Conservation (phyloP, 305 asterid genomes). For the Andrographis paniculata region DNA sequence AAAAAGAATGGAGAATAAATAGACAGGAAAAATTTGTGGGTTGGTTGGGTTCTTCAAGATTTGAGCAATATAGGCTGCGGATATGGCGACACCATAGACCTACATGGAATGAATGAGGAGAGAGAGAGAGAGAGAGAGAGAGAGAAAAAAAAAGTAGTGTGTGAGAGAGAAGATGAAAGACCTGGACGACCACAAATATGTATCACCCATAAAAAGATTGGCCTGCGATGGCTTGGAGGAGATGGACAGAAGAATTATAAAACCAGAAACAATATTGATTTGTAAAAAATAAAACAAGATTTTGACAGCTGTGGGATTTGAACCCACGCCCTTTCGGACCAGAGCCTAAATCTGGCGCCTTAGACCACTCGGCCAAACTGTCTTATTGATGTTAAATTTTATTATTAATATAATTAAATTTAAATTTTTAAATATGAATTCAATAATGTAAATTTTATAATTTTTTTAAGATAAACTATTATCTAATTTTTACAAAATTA, state of each 20-base stretch:
- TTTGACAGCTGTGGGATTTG: constrained; percentile 78
- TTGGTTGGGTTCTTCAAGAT: too few relatives aligned
- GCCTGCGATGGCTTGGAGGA: background rate
- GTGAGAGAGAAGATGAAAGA: background rate
- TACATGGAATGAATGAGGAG: background rate
- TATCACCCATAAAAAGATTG: background rate
- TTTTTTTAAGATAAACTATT: too few relatives aligned
- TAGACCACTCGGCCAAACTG: constrained; percentile 99
- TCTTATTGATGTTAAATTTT: too few relatives aligned
- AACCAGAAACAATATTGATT: background rate
- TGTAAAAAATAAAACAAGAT: too few relatives aligned
- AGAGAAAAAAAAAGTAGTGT: too few relatives aligned
- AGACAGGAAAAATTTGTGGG: too few relatives aligned
- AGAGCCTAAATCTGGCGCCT: constrained; percentile 94
- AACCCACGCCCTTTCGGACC: constrained; percentile 90
- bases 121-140: background rate
- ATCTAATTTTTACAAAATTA: too few relatives aligned
- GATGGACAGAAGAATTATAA: background rate
- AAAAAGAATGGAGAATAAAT: too few relatives aligned
- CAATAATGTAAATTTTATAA: too few relatives aligned
- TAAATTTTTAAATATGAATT: too few relatives aligned
- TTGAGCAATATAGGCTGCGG: background rate
- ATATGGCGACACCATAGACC: background rate
- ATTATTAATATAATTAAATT: background rate
- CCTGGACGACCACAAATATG: background rate